Evolutionary conservation across 129 eudicot genomes (phyloP).

Genomic region (Dittrichia graveolens): DNA sequence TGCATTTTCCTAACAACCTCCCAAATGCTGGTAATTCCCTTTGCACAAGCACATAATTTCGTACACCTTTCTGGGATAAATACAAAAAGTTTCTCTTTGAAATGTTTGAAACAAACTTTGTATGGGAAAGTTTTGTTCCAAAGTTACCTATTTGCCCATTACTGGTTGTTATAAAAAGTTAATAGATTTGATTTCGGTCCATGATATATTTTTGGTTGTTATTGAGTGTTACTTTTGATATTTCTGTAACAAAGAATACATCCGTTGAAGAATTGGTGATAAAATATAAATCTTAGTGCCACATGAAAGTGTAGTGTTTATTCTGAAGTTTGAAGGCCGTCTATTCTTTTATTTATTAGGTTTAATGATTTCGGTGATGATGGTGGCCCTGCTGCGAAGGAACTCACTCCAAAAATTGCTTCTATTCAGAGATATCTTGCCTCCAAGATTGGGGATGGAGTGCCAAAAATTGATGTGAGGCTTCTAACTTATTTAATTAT

Average conservation of each 20-base stretch:
- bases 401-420: conserved; percentile 62
- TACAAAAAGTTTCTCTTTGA: not conserved
- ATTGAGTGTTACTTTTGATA: conserved; percentile 3
- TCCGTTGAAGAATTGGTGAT: not conserved
- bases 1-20: not conserved
- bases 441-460: conserved; percentile 47
- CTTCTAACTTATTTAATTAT: not conserved
- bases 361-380: conserved; percentile 82
- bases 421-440: conserved; percentile 41
- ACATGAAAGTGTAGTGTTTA: not conserved
- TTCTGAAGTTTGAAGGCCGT: not conserved
- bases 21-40: not conserved
- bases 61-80: not conserved
- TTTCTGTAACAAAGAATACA: not conserved
- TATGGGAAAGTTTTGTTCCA: not conserved
- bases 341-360: conserved; percentile 39
- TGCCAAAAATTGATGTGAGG: conserved; percentile 59
- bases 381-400: conserved; percentile 88
- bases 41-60: conserved; percentile 6
- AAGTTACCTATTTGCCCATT: not conserved
- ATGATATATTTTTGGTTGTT: not conserved
- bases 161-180: not conserved
- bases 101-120: not conserved
- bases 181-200: not conserved
- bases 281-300: not conserved